These are phyloP conservation scores for Fusarium sp. DNA, from an alignment of 2,329 filamentous ascomycete genomes.

Conservation along the genomic window DNA sequence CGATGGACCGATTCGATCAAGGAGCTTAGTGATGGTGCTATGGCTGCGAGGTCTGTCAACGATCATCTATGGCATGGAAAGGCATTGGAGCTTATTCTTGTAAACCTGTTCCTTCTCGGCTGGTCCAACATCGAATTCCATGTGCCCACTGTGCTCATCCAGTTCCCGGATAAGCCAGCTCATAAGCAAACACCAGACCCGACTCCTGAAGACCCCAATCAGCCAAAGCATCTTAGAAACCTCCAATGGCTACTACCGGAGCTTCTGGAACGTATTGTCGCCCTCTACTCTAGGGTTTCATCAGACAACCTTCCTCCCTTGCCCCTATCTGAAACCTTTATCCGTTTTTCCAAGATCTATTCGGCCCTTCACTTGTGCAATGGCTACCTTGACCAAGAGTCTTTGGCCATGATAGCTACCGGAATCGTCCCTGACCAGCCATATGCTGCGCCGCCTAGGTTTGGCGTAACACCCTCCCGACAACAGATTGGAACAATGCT, in stretches of 20 bases:
- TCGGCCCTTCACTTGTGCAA: conserved; percentile 74
- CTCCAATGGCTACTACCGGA: conserved; percentile 76
- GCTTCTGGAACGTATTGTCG: conserved; percentile 79
- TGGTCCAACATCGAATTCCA: conserved; percentile 89
- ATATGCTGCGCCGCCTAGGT: conserved; percentile 65
- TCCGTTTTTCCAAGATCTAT: conserved; percentile 79
- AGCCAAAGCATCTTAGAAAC: conserved; percentile 67
- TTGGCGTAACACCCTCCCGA: conserved; percentile 69
- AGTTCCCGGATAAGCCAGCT: conserved; percentile 61
- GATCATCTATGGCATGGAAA: conserved; percentile 99
- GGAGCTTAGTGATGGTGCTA: conserved; percentile 84
- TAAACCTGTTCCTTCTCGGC: conserved; percentile 85
- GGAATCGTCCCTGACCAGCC: conserved; percentile 68
- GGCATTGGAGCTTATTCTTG: conserved; percentile 86
- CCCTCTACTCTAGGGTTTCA: conserved; percentile 78
- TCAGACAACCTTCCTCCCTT: conserved; percentile 79
- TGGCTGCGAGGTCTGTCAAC: conserved; percentile 80
- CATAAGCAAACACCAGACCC: conserved; percentile 51
- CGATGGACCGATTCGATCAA: conserved; percentile 90
- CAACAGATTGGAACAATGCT: conserved; percentile 74
- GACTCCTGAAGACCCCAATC: conserved; percentile 56
- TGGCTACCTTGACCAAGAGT: conserved; percentile 71
- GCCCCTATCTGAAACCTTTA: conserved; percentile 78
- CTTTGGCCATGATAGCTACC: conserved; percentile 74
- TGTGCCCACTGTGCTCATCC: conserved; percentile 71